Conservation (phyloP, 805 yeast genomes). For the Yarrowia sp. region DNA sequence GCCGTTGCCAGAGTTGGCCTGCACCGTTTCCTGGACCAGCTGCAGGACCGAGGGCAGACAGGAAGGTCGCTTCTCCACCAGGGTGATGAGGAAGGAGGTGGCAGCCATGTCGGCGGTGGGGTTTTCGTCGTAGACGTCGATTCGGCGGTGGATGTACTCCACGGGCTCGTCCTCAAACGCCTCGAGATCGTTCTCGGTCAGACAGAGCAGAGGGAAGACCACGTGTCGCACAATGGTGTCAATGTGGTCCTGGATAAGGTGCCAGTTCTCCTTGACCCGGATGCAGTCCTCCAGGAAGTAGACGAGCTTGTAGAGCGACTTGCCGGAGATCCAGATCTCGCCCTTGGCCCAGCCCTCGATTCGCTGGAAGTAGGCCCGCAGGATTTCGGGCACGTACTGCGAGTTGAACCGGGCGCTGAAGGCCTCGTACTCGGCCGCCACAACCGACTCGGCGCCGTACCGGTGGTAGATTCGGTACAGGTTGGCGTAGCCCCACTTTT, state of each 20-base stretch:
- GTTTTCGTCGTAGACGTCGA: slow-evolving; percentile 67
- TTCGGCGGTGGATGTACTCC: slow-evolving; percentile 78
- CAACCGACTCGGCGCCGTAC: slow-evolving; percentile 43
- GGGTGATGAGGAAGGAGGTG: slow-evolving; percentile 68
- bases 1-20: slow-evolving; percentile 44
- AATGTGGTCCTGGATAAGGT: slow-evolving; percentile 66
- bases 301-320: slow-evolving; percentile 69
- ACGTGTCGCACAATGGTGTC: slow-evolving; percentile 71
- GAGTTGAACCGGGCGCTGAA: slow-evolving; percentile 63
- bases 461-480: slow-evolving; percentile 57
- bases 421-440: slow-evolving; percentile 57
- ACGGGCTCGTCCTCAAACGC: slow-evolving; percentile 85
- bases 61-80: slow-evolving; percentile 54
- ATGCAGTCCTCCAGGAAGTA: slow-evolving; percentile 69
- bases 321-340: slow-evolving; percentile 71
- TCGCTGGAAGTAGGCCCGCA: slow-evolving; percentile 67
- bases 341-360: slow-evolving; percentile 76
- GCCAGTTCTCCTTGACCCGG: slow-evolving; percentile 68
- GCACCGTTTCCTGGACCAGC: slow-evolving; percentile 62
- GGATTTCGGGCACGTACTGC: slow-evolving; percentile 75
- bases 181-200: slow-evolving; percentile 56
- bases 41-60: slow-evolving; percentile 53
- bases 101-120: slow-evolving; percentile 82
- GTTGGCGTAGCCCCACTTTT: slow-evolving; percentile 86
- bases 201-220: slow-evolving; percentile 73